phyloP scores from a whole-genome alignment of 345 rosid genomes.

The Kernera saxatilis region DNA sequence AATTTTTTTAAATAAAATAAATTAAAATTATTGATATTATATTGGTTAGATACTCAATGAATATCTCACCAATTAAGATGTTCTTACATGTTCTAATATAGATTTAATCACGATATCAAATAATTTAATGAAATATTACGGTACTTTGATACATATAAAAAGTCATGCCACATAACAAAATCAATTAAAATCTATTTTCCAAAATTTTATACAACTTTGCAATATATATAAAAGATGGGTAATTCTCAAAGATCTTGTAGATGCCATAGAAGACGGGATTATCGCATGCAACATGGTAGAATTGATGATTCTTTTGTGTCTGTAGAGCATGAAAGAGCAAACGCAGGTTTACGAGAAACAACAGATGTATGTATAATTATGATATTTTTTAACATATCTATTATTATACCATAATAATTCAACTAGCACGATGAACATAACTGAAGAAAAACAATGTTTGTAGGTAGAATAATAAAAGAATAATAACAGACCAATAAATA shows the following conservation, averaged over 20 bases:
- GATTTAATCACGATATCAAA: constrained; percentile 1
- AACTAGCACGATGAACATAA: too few relatives aligned
- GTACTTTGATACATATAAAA: constrained; percentile 4
- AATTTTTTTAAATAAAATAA: too few relatives aligned
- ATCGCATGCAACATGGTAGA: not conserved
- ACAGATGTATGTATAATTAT: too few relatives aligned
- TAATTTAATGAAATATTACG: not conserved
- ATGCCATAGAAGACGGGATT: not conserved
- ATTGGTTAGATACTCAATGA: too few relatives aligned
- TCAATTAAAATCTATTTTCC: not conserved
- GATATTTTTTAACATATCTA: too few relatives aligned
- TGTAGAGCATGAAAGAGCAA: not conserved
- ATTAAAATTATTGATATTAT: too few relatives aligned
- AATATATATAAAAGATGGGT: not conserved
- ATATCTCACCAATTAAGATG: not conserved
- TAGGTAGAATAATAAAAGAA: too few relatives aligned
- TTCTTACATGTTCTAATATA: constrained; percentile 7
- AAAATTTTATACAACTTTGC: not conserved
- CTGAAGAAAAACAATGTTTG: too few relatives aligned
- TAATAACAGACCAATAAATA: too few relatives aligned
- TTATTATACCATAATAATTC: too few relatives aligned
- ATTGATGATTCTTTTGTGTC: not conserved
- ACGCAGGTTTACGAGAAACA: too few relatives aligned
- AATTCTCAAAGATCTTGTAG: not conserved
- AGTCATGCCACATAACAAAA: not conserved